A percentile compares a stretch with the other conserved stretches of the same genome.
phyloP scores from a whole-genome alignment of 306 rosid species.

The Fragaria vesca region DNA sequence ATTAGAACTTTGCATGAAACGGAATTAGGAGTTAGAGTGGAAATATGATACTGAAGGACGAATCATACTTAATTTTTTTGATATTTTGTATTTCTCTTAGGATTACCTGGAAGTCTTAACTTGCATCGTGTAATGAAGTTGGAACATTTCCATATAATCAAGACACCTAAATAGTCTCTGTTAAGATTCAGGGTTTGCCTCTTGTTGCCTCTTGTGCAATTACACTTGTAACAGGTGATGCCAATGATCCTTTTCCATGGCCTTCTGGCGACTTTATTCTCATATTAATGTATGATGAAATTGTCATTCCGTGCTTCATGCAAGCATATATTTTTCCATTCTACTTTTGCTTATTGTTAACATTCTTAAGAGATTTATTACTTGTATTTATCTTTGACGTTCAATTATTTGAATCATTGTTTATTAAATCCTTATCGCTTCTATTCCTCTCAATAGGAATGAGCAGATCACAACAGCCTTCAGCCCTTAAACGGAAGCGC shows the following conservation, averaged over 20 bases:
- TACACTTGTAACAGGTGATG: neutral
- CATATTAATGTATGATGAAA: neutral
- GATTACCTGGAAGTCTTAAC: neutral
- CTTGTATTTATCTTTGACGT: neutral
- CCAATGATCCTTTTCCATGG: neutral
- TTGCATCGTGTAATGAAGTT: neutral
- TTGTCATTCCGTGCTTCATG: neutral
- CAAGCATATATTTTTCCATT: neutral
- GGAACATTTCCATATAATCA: neutral
- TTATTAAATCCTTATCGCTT: neutral
- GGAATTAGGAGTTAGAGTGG: neutral
- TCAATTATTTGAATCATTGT: neutral
- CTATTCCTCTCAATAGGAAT: conserved; percentile 32
- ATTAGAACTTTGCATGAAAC: neutral
- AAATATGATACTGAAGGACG: neutral
- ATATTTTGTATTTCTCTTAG: neutral
- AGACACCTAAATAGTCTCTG: neutral
- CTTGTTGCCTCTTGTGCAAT: neutral
- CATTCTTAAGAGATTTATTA: neutral
- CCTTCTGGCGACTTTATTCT: neutral
- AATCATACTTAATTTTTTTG: neutral
- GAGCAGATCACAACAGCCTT: conserved; percentile 45
- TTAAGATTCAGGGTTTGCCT: neutral
- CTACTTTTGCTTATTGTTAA: neutral
- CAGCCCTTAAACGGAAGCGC: conserved; percentile 52